These are phyloP conservation scores for Tarenaya hassleriana DNA, from an alignment of 345 rosid species.

Conservation along the genomic window DNA sequence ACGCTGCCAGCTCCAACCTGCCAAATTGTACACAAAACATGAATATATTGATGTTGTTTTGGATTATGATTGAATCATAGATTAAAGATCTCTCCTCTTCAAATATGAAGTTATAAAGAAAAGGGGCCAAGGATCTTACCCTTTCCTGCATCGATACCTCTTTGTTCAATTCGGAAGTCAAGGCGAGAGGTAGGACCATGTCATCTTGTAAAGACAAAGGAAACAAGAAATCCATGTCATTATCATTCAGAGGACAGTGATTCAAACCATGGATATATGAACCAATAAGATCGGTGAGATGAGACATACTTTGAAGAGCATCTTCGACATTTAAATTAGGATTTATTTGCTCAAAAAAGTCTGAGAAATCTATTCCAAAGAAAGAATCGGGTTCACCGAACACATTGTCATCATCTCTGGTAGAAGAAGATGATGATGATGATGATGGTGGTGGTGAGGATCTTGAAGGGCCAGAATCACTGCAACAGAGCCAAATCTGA, in stretches of 20 bases:
- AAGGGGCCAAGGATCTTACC: slow-evolving; percentile 38
- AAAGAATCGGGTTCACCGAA: slow-evolving; percentile 23
- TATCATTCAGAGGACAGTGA: slow-evolving; percentile 51
- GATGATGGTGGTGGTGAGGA: slow-evolving; percentile 25
- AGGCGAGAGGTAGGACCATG: slow-evolving; percentile 28
- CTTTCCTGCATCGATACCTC: slow-evolving; percentile 36
- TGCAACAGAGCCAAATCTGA: slow-evolving; percentile 61
- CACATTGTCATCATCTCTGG: slow-evolving; percentile 29
- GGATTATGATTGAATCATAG: slow-evolving; percentile 1
- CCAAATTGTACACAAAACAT: slow-evolving; percentile 20
- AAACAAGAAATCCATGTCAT: slow-evolving; percentile 57
- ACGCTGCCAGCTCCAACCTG: slow-evolving; percentile 40
- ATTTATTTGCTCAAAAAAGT: slow-evolving; percentile 27
- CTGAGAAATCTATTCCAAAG: slow-evolving; percentile 22
- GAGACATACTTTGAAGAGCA: slow-evolving; percentile 32
- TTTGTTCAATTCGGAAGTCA: slow-evolving; percentile 34
- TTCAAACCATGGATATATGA: slow-evolving; percentile 30
- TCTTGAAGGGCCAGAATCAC: slow-evolving; percentile 38
- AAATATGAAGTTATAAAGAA: background rate
- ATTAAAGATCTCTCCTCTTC: background rate
- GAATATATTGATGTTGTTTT: background rate
- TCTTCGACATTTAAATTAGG: slow-evolving; percentile 37
- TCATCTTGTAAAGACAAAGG: slow-evolving; percentile 35
- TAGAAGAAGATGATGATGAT: slow-evolving; percentile 27
- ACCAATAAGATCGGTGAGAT: slow-evolving; percentile 21